Conservation (phyloP, 1,284 basidiomycete species). For the Hymenochaete sp. region DNA sequence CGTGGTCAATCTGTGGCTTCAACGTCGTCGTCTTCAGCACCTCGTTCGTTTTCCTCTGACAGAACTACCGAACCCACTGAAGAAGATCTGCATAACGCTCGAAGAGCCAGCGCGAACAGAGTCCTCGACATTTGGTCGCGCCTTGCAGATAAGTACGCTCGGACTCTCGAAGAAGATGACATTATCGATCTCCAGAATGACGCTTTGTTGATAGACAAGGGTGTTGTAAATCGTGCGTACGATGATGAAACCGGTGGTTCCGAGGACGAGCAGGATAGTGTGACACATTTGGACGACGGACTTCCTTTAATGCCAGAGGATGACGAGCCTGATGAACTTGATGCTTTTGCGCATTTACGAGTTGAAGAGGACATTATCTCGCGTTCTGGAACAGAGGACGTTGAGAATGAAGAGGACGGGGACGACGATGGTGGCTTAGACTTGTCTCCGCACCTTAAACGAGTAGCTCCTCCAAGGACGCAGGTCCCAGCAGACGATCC, state of each 20-base stretch:
- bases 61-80: constrained; percentile 8
- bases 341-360: constrained; percentile 30
- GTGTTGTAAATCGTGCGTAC: constrained; percentile 37
- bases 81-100: constrained; percentile 44
- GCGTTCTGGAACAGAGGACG: constrained; percentile 24
- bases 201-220: constrained; percentile 56
- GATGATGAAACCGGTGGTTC: constrained; percentile 44
- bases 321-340: constrained; percentile 35
- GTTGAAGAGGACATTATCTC: constrained; percentile 28
- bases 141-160: constrained; percentile 56
- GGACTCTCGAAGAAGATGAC: constrained; percentile 64
- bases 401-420: too few species aligned
- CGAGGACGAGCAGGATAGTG: constrained; percentile 23
- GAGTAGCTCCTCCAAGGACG: constrained; percentile 36
- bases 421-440: constrained; percentile 19
- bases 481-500: constrained; percentile 43
- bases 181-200: constrained; percentile 57
- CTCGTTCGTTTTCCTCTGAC: constrained; percentile 10
- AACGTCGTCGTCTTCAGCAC: constrained; percentile 13
- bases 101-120: constrained; percentile 46
- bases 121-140: constrained; percentile 55
- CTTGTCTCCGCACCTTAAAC: constrained; percentile 17
- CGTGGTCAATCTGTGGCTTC: constrained; percentile 10
- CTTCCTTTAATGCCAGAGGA: constrained; percentile 20
- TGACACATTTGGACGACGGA: constrained; percentile 23